Base-by-base conservation (phyloP, 2,329 filamentous ascomycete species). In the Fusarium cicatricum region DNA sequence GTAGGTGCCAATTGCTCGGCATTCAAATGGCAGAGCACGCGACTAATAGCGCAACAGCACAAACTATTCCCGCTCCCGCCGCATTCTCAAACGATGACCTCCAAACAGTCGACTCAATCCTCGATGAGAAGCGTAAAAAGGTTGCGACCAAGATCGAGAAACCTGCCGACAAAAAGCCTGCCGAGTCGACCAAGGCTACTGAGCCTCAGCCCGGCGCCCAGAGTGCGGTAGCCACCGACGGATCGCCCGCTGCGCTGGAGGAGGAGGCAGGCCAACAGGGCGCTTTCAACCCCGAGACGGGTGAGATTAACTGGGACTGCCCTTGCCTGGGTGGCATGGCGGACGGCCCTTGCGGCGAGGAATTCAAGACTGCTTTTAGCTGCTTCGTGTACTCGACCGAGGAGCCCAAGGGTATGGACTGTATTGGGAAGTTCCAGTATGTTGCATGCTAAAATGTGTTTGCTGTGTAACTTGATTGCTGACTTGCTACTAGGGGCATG, bases 301-400 rank as follows among this genome's bases (percentile, higher is more conserved):
- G 95, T 67, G 95, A 99, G 83, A 99, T 99, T 78, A 99, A 99
- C 82, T 99, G 95, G 95, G 95, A 98, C 74, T 99, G 95, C 77
- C 95, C 95, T 14, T 99, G 95, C 75, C 80, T 99, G 29, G 95
- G 95, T 42, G 95, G 95, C 47, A 99, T 99, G 95, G 95, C 95
- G 8, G 80, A 97, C 72, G 95, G 95, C 0, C 95, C 95, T 48
- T 99, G 95, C 73, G 95, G 95, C 41, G 91, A 96, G 73, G 88
- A 98, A 71, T 99, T 99, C 84, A 92, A 89, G 80, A 88, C 88
- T 19, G 95, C 95, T 0, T 99, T 99, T 71, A 97, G 92, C 84
- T 99, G 95, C 80, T 99, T 99, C 71, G 92, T 99, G n/a, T 95
- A 89, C 79, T 96, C 91, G 3, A 87, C 86, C 36, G 91, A 96